These are phyloP conservation scores for Capillidium rhysosporum DNA, from an alignment of 371 early-diverging fungal species.

Conservation along the genomic window DNA sequence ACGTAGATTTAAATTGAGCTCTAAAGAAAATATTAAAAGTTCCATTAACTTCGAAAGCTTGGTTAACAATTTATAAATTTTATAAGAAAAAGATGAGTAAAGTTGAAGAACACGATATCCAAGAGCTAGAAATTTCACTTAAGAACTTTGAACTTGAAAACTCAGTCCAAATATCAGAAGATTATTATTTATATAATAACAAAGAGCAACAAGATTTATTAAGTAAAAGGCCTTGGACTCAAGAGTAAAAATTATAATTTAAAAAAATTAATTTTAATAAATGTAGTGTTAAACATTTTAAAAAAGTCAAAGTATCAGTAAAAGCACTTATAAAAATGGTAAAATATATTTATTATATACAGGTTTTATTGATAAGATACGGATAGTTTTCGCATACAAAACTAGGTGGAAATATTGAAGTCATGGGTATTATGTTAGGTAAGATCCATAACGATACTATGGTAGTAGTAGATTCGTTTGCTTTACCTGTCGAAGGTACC, in stretches of 20 bases:
- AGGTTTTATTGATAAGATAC: not conserved
- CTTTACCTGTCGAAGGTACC: slow-evolving; percentile 94
- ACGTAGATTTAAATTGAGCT: no score
- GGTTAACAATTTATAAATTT: no score
- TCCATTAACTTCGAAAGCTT: no score
- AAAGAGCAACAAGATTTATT: not conserved
- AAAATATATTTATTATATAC: slow-evolving; percentile 1
- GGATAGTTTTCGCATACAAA: slow-evolving; percentile 81
- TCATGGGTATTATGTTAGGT: slow-evolving; percentile 97
- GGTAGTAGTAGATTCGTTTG: slow-evolving; percentile 91
- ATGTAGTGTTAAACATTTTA: slow-evolving; percentile 75
- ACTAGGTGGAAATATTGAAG: slow-evolving; percentile 88
- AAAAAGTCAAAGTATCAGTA: slow-evolving; percentile 78
- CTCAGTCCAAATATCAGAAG: no score
- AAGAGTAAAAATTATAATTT: slow-evolving; percentile 5
- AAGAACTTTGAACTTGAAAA: no score
- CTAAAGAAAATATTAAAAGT: no score
- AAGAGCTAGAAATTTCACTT: no score
- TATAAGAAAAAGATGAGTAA: no score
- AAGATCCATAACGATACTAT: slow-evolving; percentile 73
- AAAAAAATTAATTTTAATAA: not conserved
- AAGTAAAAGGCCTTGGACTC: slow-evolving; percentile 3
- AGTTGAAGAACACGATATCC: no score
- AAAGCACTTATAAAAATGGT: slow-evolving; percentile 95
- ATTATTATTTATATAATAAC: not conserved